These are phyloP conservation scores for Pistacia vera DNA, from an alignment of 345 rosid species.

Conservation along the genomic window DNA sequence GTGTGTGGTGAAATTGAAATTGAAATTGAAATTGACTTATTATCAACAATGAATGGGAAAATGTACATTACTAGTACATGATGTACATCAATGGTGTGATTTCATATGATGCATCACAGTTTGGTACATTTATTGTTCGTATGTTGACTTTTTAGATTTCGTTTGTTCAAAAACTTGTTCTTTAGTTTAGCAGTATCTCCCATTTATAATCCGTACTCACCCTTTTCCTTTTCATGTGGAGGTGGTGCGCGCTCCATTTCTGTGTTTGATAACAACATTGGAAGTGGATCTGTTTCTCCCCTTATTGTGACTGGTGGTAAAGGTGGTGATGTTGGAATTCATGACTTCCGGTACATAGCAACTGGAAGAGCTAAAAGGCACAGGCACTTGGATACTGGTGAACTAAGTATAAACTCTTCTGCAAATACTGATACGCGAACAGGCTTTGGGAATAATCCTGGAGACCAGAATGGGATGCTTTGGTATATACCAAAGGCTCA, in stretches of 20 bases:
- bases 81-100: neutral
- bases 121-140: neutral
- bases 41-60: neutral
- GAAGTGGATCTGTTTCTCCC: slow-evolving; percentile 92
- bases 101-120: neutral
- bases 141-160: slow-evolving; percentile 4
- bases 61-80: neutral
- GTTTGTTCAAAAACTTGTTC: slow-evolving; percentile 6
- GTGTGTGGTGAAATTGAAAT: neutral
- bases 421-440: slow-evolving; percentile 32
- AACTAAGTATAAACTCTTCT: slow-evolving; percentile 34
- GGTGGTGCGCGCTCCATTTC: slow-evolving; percentile 93
- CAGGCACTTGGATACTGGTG: slow-evolving; percentile 43
- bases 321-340: slow-evolving; percentile 89
- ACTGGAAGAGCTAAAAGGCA: slow-evolving; percentile 80
- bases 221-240: slow-evolving; percentile 30
- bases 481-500: slow-evolving; percentile 99
- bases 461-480: slow-evolving; percentile 88
- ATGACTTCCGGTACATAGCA: slow-evolving; percentile 90
- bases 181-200: slow-evolving; percentile 10
- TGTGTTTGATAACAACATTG: slow-evolving; percentile 83
- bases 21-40: slow-evolving; percentile 10
- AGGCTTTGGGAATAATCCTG: slow-evolving; percentile 35
- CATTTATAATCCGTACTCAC: slow-evolving; percentile 5
- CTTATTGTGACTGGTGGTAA: slow-evolving; percentile 90